Conservation (phyloP, 1,284 basidiomycete species). For the Mycosarcoma maydis region DNA sequence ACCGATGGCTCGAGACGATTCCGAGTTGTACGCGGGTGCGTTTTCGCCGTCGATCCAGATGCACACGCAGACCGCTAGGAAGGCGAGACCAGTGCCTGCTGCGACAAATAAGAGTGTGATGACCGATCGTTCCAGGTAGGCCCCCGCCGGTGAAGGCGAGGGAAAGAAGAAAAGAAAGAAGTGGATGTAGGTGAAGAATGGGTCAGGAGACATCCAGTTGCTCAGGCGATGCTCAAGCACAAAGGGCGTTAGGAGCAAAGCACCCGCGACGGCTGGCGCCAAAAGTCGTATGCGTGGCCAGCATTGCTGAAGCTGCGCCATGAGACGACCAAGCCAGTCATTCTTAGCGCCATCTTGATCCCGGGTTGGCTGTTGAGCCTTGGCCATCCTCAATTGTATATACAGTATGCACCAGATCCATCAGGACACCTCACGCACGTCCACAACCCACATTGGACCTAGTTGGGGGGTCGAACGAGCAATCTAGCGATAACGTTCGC, state of each 20-base stretch:
- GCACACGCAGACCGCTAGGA: slow-evolving; percentile 39
- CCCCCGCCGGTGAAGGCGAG: slow-evolving; percentile 41
- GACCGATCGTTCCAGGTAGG: slow-evolving; percentile 49
- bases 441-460: too few species aligned
- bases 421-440: too few species aligned
- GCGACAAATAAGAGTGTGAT: slow-evolving; percentile 43
- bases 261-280: slow-evolving; percentile 21
- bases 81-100: slow-evolving; percentile 38
- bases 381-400: too few species aligned
- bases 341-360: neutral
- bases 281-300: slow-evolving; percentile 18
- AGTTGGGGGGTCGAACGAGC: too few species aligned
- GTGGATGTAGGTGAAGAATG: slow-evolving; percentile 46
- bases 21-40: slow-evolving; percentile 28
- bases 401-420: too few species aligned
- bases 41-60: slow-evolving; percentile 48
- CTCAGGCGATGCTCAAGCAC: slow-evolving; percentile 26
- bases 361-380: neutral
- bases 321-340: neutral
- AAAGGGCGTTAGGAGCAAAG: slow-evolving; percentile 45
- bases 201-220: slow-evolving; percentile 30
- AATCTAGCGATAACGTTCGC: too few species aligned
- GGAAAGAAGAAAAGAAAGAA: slow-evolving; percentile 59
- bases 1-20: slow-evolving; percentile 44
- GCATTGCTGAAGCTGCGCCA: neutral